Conservation (phyloP, 2,329 filamentous ascomycete species). For the Achaetomium macrosporum region DNA sequence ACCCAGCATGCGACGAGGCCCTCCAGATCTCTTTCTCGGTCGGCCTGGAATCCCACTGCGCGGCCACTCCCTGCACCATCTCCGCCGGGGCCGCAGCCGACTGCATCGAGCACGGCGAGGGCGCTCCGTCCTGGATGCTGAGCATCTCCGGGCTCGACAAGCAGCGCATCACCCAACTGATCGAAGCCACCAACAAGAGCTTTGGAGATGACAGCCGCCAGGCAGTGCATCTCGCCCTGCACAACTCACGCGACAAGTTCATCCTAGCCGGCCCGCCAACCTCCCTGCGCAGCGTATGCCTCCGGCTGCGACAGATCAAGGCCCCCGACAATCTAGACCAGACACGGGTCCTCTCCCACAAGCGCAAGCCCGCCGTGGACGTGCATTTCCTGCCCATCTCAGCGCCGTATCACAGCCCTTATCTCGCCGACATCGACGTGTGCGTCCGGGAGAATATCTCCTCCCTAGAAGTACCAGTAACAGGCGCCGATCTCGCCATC, state of each 20-base stretch:
- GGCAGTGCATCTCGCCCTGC: slow-evolving; percentile 85
- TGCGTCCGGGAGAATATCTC: slow-evolving; percentile 69
- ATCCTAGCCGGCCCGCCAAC: slow-evolving; percentile 95
- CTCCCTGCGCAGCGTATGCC: slow-evolving; percentile 91
- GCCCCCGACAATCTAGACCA: slow-evolving; percentile 96
- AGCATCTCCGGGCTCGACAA: slow-evolving; percentile 91
- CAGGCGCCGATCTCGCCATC: too few species aligned
- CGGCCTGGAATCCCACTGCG: too few species aligned
- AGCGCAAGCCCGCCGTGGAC: slow-evolving; percentile 93
- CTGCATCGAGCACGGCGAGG: slow-evolving; percentile 89
- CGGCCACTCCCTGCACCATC: too few species aligned
- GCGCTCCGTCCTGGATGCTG: slow-evolving; percentile 93
- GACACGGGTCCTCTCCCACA: slow-evolving; percentile 85
- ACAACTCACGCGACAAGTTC: slow-evolving; percentile 95
- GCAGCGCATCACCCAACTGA: slow-evolving; percentile 87
- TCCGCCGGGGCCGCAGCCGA: too few species aligned
- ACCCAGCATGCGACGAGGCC: too few species aligned
- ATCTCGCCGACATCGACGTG: slow-evolving; percentile 83
- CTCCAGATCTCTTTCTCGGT: too few species aligned
- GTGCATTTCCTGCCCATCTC: slow-evolving; percentile 98
- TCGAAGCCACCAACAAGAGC: slow-evolving; percentile 95
- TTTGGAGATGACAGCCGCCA: slow-evolving; percentile 81
- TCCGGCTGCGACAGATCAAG: slow-evolving; percentile 93
- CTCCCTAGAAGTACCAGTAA: slow-evolving; percentile 63
- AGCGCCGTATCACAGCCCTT: slow-evolving; percentile 95